Base-by-base conservation (phyloP, 495 filamentous ascomycete genomes). In the Xylaria venustula region DNA sequence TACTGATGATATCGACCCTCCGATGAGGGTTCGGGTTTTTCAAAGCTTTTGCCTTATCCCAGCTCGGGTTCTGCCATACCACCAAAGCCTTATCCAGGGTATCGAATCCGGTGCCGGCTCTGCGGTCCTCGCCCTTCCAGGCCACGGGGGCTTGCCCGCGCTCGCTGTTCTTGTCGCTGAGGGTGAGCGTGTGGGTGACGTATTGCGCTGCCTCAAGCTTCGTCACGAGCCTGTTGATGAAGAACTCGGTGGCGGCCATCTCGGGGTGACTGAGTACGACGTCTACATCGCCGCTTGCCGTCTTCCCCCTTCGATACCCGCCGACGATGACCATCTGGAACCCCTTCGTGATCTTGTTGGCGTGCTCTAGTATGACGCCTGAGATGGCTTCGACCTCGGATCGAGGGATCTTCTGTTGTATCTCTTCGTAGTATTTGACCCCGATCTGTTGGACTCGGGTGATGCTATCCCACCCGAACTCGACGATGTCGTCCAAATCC, bases 391-490 rank as follows among this genome's bases (percentile, higher is more conserved):
- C 88, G 2, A 91, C 87, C 67, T 98, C 93, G 0, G 54, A 46
- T 1, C 93, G 82, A 1, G 92, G 81, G 17, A 98, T 89, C 32
- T 81, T 83, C 20, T 78, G 70, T 34, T 83, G 79, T 45, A 98
- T 89, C 54, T 98, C 94, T 46, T 95, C 90, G 70, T 93, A 96
- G 71, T 87, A 97, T 69, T 98, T 98, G n/a, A 98, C 72, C 0
- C 94, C 94, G 47, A 98, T 96, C 69, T 98, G 92, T 71, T 96
- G 93, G 1, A 89, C 89, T 15, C 92, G 83, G 0, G 79, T 87
- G 0, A 98, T 79, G 0, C 64, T 73, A 37, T 79, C 66, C 95
- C 95, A 98, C 23, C 90, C 92, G 63, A 87, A 78, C 65, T 95
- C 88, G 57, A 97, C 78, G 7, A 98, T 78, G 66, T 98, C 93